Conservation (phyloP, 257 asterid species). For the Oldenlandia corymbosa region DNA sequence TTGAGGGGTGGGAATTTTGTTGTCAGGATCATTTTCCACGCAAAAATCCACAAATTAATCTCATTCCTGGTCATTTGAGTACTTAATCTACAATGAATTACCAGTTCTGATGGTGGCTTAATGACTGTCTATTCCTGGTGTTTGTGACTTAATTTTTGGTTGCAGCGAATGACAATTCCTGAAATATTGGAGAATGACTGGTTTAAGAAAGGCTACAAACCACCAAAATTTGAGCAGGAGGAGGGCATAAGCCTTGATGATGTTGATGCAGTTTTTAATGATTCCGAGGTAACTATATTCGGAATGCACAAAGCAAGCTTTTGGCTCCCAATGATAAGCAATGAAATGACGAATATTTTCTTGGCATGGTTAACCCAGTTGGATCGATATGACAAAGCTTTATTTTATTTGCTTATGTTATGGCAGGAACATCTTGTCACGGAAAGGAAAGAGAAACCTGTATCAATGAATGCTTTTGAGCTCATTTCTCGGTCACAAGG, state of each 20-base stretch:
- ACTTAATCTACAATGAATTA: not conserved
- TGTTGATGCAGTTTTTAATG: constrained; percentile 66
- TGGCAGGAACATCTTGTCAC: constrained; percentile 63
- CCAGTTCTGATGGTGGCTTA: not conserved
- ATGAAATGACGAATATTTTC: not conserved
- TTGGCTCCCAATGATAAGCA: not conserved
- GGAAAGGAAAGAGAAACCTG: constrained; percentile 74
- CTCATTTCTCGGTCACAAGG: constrained; percentile 72
- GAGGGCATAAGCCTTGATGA: constrained; percentile 68
- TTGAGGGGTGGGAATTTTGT: not conserved
- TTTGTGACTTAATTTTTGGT: constrained; percentile 16
- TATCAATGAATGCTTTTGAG: constrained; percentile 77
- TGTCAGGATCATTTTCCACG: not conserved
- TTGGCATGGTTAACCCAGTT: not conserved
- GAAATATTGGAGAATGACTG: constrained; percentile 66
- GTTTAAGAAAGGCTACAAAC: constrained; percentile 70
- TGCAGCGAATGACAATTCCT: constrained; percentile 62
- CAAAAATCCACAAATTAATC: not conserved
- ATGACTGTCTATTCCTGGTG: not conserved
- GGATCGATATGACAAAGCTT: not conserved
- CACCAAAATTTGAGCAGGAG: constrained; percentile 55
- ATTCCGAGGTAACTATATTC: constrained; percentile 41
- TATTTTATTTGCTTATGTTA: constrained; percentile 3
- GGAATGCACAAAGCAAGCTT: constrained; percentile 1
- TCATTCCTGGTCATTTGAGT: not conserved